A percentile compares a stretch with the other conserved stretches of the same genome.
Conservation (phyloP, 495 filamentous ascomycete genomes). For the Penicillium angulare region DNA sequence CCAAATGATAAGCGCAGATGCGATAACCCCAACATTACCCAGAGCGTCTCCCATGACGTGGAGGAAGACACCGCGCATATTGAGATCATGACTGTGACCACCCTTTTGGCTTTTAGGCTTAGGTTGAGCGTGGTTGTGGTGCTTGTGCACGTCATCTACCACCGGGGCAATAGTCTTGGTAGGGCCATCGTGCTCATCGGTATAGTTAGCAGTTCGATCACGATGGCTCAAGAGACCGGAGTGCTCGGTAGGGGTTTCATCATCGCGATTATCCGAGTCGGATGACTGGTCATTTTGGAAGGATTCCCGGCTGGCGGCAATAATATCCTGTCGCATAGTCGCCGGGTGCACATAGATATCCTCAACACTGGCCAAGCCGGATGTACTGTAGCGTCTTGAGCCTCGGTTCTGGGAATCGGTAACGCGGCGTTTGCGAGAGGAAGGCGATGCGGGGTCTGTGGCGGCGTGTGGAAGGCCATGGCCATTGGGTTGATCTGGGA, state of each 20-base stretch:
- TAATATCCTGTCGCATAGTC: slow-evolving; percentile 86
- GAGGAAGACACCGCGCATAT: slow-evolving; percentile 96
- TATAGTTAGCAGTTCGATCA: slow-evolving; percentile 38
- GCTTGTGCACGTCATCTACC: slow-evolving; percentile 38
- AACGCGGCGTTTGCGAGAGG: slow-evolving; percentile 29
- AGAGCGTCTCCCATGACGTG: slow-evolving; percentile 96
- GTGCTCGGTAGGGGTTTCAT: slow-evolving; percentile 40
- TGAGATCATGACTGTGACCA: slow-evolving; percentile 81
- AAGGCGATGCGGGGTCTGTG: slow-evolving; percentile 28
- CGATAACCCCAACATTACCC: slow-evolving; percentile 95
- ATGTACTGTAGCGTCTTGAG: slow-evolving; percentile 53
- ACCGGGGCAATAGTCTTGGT: slow-evolving; percentile 4
- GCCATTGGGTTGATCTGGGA: slow-evolving; percentile 26
- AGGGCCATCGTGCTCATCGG: slow-evolving; percentile 29
- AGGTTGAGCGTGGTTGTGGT: slow-evolving; percentile 81
- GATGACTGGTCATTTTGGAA: slow-evolving; percentile 53
- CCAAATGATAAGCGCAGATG: slow-evolving; percentile 91
- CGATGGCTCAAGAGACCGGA: slow-evolving; percentile 35
- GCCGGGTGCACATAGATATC: slow-evolving; percentile 87
- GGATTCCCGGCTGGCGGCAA: slow-evolving; percentile 63
- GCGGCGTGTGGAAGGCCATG: slow-evolving; percentile 39
- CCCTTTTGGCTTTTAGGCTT: slow-evolving; percentile 57
- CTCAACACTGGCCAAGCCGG: slow-evolving; percentile 57
- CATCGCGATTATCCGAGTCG: slow-evolving; percentile 52
- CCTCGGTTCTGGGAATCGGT: slow-evolving; percentile 43